phyloP scores from a whole-genome alignment of 129 eudicot genomes.

The Arctium lappa region DNA sequence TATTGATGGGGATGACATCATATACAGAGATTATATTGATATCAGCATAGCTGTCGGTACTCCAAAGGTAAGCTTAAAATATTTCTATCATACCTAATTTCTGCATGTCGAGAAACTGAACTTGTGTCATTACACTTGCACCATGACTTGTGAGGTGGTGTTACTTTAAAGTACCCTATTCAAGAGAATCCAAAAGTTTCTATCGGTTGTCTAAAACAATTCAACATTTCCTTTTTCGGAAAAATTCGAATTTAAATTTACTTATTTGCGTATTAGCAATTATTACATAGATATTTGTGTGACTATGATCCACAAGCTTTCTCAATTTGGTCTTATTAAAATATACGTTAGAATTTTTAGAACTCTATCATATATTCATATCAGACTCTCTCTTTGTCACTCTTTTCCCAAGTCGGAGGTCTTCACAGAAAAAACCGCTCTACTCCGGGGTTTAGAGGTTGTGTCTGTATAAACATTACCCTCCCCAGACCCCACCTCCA shows the following conservation, averaged over 20 bases:
- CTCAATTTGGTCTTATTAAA: background rate
- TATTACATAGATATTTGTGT: background rate
- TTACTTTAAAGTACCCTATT: background rate
- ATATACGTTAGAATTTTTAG: background rate
- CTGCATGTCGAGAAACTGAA: background rate
- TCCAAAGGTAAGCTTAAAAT: slow-evolving; percentile 60
- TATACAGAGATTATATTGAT: slow-evolving; percentile 84
- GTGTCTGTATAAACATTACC: too few relatives aligned
- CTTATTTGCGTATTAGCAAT: background rate
- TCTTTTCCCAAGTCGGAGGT: background rate
- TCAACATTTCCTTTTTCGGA: background rate
- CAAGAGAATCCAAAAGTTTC: background rate
- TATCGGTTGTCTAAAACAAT: background rate
- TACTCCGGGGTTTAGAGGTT: background rate
- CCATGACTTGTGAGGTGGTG: background rate
- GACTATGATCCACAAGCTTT: background rate
- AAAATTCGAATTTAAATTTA: background rate
- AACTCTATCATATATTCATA: background rate
- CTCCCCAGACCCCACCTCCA: too few relatives aligned
- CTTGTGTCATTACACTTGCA: background rate
- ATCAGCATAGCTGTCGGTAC: slow-evolving; percentile 98
- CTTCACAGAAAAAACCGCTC: background rate
- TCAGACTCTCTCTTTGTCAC: background rate
- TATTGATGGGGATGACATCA: slow-evolving; percentile 95
- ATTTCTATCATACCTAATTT: background rate